These are phyloP conservation scores for Omphalotus guepiniiformis DNA, from an alignment of 768 basidiomycete species.

Conservation along the genomic window DNA sequence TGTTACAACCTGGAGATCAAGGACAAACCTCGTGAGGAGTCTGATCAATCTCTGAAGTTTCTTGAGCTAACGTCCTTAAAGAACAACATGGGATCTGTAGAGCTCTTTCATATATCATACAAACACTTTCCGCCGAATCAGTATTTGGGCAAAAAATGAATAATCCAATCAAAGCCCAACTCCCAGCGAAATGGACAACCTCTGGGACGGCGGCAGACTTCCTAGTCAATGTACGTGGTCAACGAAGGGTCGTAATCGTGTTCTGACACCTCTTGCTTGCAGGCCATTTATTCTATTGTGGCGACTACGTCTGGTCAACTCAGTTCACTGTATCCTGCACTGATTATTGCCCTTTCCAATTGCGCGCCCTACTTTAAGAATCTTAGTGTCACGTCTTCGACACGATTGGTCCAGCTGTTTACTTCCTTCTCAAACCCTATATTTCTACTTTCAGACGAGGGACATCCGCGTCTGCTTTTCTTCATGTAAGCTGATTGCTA, in stretches of 20 bases:
- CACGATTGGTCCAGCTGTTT: slow-evolving; percentile 84
- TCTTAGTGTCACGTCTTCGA: slow-evolving; percentile 75
- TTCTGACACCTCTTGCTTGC: slow-evolving; percentile 6
- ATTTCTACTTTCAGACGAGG: slow-evolving; percentile 90
- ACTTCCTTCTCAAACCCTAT: slow-evolving; percentile 86
- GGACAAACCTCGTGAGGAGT: slow-evolving; percentile 81
- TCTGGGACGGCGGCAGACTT: slow-evolving; percentile 80
- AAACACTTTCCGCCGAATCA: slow-evolving; percentile 83
- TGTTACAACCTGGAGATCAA: slow-evolving; percentile 86
- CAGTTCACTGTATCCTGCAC: slow-evolving; percentile 85
- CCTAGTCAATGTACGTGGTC: slow-evolving; percentile 69
- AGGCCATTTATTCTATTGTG: slow-evolving; percentile 89
- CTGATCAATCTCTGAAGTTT: background rate
- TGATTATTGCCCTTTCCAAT: slow-evolving; percentile 88
- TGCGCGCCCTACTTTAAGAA: slow-evolving; percentile 82
- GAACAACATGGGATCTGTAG: slow-evolving; percentile 91
- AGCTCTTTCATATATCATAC: slow-evolving; percentile 86
- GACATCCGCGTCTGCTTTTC: slow-evolving; percentile 88
- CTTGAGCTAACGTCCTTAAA: too few relatives aligned
- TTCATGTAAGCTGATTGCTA: slow-evolving; percentile 67
- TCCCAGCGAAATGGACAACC: slow-evolving; percentile 76
- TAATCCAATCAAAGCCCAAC: slow-evolving; percentile 55
- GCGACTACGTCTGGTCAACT: slow-evolving; percentile 82
- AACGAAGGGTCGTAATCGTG: slow-evolving; percentile 2
- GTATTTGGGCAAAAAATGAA: slow-evolving; percentile 69